These are phyloP conservation scores for Exophiala sp. DNA, from an alignment of 2,329 filamentous ascomycete species.

Conservation along the genomic window DNA sequence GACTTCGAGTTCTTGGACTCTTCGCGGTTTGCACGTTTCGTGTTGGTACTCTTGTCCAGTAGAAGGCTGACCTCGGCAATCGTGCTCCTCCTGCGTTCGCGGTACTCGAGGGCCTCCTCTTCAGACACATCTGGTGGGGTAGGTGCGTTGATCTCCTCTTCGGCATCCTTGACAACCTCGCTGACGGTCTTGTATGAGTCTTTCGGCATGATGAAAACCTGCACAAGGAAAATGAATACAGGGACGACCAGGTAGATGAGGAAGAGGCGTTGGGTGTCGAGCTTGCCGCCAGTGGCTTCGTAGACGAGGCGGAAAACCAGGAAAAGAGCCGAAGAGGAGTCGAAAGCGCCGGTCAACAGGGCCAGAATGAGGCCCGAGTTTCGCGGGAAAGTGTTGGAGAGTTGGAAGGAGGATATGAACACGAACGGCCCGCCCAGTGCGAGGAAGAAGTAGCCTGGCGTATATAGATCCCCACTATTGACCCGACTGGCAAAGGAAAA, in stretches of 20 bases:
- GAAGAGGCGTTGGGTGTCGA: conserved; percentile 69
- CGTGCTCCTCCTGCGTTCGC: conserved; percentile 56
- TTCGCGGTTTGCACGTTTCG: conserved; percentile 59
- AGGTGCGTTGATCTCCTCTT: conserved; percentile 43
- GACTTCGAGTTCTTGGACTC: conserved; percentile 64
- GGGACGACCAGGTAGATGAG: conserved; percentile 69
- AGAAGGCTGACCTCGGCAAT: conserved; percentile 70
- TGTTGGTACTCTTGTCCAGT: conserved; percentile 61
- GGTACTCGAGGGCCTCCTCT: conserved; percentile 48
- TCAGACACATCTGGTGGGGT: conserved; percentile 54
- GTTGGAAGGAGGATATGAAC: conserved; percentile 78
- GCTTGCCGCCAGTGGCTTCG: conserved; percentile 53
- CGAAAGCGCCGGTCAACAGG: conserved; percentile 75
- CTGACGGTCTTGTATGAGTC: conserved; percentile 81
- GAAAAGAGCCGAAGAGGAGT: conserved; percentile 76
- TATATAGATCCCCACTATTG: conserved; percentile 66
- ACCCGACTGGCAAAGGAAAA: conserved; percentile 65
- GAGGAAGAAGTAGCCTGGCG: conserved; percentile 70
- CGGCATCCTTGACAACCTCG: conserved; percentile 72
- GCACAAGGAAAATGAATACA: conserved; percentile 60
- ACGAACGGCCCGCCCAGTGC: conserved; percentile 76
- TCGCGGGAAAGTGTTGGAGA: conserved; percentile 77
- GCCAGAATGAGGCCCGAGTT: conserved; percentile 77
- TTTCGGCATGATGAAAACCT: conserved; percentile 68
- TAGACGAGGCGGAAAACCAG: conserved; percentile 70